A percentile compares a stretch with the other conserved stretches of the same genome.
phyloP scores from a whole-genome alignment of 1,284 basidiomycete species.

The Amylostereum chailletii region DNA sequence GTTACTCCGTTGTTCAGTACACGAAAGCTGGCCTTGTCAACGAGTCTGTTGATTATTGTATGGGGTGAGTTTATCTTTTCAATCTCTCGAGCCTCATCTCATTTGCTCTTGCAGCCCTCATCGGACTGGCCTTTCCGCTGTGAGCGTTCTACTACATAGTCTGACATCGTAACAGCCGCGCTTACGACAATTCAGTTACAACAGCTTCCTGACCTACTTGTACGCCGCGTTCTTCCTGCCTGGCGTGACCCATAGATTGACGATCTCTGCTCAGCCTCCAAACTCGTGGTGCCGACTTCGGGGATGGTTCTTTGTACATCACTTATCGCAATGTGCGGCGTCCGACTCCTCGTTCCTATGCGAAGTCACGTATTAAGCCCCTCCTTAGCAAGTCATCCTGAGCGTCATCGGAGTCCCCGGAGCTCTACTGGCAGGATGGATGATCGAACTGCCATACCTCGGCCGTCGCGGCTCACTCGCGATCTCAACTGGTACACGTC shows the following conservation, averaged over 20 bases:
- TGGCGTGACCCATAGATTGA: not conserved
- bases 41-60: slow-evolving; percentile 45
- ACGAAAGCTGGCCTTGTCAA: slow-evolving; percentile 52
- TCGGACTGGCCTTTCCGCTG: slow-evolving; percentile 69
- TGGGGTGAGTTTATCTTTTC: slow-evolving; percentile 39
- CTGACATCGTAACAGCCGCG: not conserved
- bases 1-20: slow-evolving; percentile 56
- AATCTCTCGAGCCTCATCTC: not conserved
- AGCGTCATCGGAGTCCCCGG: slow-evolving; percentile 57
- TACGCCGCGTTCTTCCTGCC: slow-evolving; percentile 22
- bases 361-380: slow-evolving; percentile 1
- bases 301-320: slow-evolving; percentile 51
- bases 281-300: slow-evolving; percentile 53
- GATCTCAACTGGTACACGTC: slow-evolving; percentile 39
- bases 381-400: slow-evolving; percentile 52
- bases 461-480: slow-evolving; percentile 59
- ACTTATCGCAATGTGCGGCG: slow-evolving; percentile 57
- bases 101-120: slow-evolving; percentile 36
- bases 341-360: not conserved
- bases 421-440: slow-evolving; percentile 50
- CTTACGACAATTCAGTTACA: slow-evolving; percentile 28
- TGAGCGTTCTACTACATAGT: slow-evolving; percentile 20
- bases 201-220: slow-evolving; percentile 59
- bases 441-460: slow-evolving; percentile 49
- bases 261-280: slow-evolving; percentile 30